Base-by-base conservation (phyloP, 352 stramenopile species). In the Phytopythium montanum region DNA sequence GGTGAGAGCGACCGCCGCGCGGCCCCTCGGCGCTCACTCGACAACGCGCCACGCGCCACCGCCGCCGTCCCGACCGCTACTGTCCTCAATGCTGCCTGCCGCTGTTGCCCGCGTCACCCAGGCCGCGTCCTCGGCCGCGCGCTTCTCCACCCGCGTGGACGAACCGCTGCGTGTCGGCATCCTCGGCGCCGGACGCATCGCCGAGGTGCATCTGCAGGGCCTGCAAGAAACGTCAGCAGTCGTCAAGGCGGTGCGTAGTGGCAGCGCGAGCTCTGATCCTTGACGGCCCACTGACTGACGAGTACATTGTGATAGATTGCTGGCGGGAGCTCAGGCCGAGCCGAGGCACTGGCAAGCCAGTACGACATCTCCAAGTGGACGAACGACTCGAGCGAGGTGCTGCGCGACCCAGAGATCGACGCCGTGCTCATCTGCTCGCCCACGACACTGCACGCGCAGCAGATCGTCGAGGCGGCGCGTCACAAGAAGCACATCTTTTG, bases 351-450 rank as follows among this genome's bases (percentile, higher is more conserved):
- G 9, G 77, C 81, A 5, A 60, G 62, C 29, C 59, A 56, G 29
- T 90, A 74, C 56, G 62, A 69, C 29, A 87, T 91, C 46, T 68
- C 76, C 21, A 76, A 81, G 33, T 90, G 81, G 75, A 87, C 84
- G 13, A 74, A 76, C n/a, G 57, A 80, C 66, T 75, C 87, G 4
- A 91, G 91, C 48, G 94, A 98, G n/a, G 83, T 98, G 12, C 94
- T 99, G 60, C 76, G 73, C 12, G 81, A 98, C 64, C 90, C 92
- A 1, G 88, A 97, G 16, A 87, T 98, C 36, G 92, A 99, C 71
- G 96, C 94, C 16, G 92, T 99, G 14, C 85, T 97, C 79, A 98
- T 99, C 76, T 99, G 96, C 72, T 98, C 94, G 14, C 96, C 96
- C 3, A 98, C 90, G 19, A 72, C 86, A 31, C 92, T 82, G 54